Conservation (phyloP, 208 protist genomes). For the Acanthamoeba comandoni region DNA sequence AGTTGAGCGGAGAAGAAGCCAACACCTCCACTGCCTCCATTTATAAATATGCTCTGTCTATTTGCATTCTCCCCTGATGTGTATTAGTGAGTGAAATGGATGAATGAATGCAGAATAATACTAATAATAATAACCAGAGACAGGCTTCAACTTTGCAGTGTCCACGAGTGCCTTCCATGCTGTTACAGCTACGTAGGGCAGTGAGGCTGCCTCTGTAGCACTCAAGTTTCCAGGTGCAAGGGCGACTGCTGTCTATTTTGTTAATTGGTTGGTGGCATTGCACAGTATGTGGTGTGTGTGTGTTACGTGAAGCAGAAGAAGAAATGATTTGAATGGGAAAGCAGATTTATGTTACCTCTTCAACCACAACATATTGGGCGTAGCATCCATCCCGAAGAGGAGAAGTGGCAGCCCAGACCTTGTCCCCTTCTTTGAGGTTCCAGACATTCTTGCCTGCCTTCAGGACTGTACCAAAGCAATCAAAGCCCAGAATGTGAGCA, state of each 20-base stretch:
- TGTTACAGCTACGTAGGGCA: conserved; percentile 49
- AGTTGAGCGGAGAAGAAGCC: conserved; percentile 38
- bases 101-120: too few species aligned
- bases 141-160: conserved; percentile 8
- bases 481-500: conserved; percentile 4
- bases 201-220: conserved; percentile 29
- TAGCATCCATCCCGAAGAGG: conserved; percentile 48
- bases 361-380: conserved; percentile 32
- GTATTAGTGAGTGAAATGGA: too few species aligned
- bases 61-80: too few species aligned
- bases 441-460: conserved; percentile 47
- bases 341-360: background rate
- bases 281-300: background rate
- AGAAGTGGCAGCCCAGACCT: conserved; percentile 26
- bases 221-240: conserved; percentile 26
- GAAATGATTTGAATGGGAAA: too few species aligned
- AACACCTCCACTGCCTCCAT: conserved; percentile 55
- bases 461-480: conserved; percentile 50
- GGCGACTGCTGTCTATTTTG: background rate
- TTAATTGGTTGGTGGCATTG: background rate
- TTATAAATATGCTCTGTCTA: conserved; percentile 54
- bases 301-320: background rate
- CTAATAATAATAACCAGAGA: conserved; percentile 15
- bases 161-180: conserved; percentile 38
- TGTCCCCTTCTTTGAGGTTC: conserved; percentile 69